Base-by-base conservation (phyloP, 2,329 filamentous ascomycete genomes). In the Aureobasidium sp. region DNA sequence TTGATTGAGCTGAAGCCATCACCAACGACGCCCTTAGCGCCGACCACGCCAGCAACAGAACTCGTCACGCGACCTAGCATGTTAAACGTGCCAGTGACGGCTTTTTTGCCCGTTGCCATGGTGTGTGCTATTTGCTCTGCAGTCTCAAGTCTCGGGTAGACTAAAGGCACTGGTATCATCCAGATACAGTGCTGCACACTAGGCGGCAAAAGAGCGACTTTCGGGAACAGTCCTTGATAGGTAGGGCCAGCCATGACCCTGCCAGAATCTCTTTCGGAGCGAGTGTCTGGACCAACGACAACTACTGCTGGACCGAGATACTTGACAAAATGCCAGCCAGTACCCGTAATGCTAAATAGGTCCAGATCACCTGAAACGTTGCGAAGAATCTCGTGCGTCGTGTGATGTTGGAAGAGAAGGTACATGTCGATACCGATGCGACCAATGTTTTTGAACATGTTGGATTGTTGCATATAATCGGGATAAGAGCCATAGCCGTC, bases 321-420 rank as follows among this genome's bases (percentile, higher is more conserved):
- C 76, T 99, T 99, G 76, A 99, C 85, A 74, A 97, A 99, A 75
- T 99, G 94, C 94, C 94, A 99, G 8, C 94, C 94, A 23, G 89
- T 89, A n/a, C 94, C 93, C 0, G 94, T 97, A 61, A 99, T 88
- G 1, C 93, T 97, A 76, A 99, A 99, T 6, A 99, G 84, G 69
- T 99, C 94, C 52, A 87, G 82, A 70, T 99, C 94, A 51, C 90
- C 89, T 70, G 83, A 89, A 63, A 96, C 87, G 68, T 96, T 93
- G 58, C 92, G 89, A 62, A 99, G 84, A 46, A 97, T 89, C 71
- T 97, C 94, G 3, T 95, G 81, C 0, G 93, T 97, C 0, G 94
- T 97, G 74, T 99, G 94, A 71, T 99, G 94, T 72, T 99, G 94
- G 81, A 99, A 99, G 8, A 99, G 83, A 39, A 99, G 82, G 72